Evolutionary conservation across 1,284 basidiomycete genomes (phyloP), one percentile per base, ranked within the genome.

Genomic region (Agroathelia rolfsii): DNA sequence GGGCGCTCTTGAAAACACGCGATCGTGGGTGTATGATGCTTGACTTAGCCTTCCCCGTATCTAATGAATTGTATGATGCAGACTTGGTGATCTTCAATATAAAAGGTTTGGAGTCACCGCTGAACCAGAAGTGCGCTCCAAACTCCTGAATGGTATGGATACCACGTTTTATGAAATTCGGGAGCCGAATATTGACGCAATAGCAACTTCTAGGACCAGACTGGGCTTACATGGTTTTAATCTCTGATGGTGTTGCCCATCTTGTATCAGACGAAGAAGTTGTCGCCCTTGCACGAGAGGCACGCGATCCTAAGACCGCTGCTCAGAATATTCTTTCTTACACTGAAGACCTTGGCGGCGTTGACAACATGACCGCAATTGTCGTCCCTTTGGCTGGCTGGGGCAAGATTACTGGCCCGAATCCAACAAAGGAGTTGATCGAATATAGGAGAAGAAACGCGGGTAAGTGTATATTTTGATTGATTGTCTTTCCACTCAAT

Each of bases 341-440:
- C 49, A 86, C 89, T 1, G 87, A 97, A 55, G 86, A 93, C 46
- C 61, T 97, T 31, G 92, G 81, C 27, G 79, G 83, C 18, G 81
- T 87, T 42, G 94, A 98, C 51, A 98, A 98, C 52, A 76, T 82
- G 31, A 95, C 92, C 1, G 87, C 76, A 8, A 68, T 98, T 30
- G 86, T 96, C n/a, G 72, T 97, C 8, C 94, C 94, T 4, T 69
- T 98, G 6, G 73, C 81, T 6, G 92, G 92, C 6, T 98, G 94
- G 94, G 87, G 84, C 3, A 72, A 77, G 39, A 67, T 87, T 2
- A 64, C 62, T 12, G 92, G 84, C 0, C 66, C 74, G 5, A 94
- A 98, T 52, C 62, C 65, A 40, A 96, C 92, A 0, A 75, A 76
- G 41, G 78, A 78, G 25, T 61, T 93, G 32, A 62, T 92, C 35